Percentiles rank a stretch among this genome's conserved stretches.
Conservation (phyloP, 192 early-diverging fungal species). For the Gaertneriomyces sp. region DNA sequence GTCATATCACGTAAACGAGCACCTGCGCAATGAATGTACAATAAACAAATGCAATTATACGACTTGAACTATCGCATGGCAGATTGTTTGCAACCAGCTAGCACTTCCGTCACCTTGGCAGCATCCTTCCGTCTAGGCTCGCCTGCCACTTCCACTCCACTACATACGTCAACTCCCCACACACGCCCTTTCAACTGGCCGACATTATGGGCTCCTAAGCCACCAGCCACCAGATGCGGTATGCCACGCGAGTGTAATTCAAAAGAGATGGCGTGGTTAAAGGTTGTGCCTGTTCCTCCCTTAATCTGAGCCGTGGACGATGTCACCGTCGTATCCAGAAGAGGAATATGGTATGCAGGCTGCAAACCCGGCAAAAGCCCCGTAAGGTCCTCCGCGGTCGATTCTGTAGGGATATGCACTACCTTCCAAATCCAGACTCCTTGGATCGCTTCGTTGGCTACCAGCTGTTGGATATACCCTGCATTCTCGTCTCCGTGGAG, state of each 20-base stretch:
- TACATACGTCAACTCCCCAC: conserved; percentile 89
- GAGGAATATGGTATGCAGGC: conserved; percentile 19
- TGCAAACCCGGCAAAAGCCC: not conserved
- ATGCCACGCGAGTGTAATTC: conserved; percentile 49
- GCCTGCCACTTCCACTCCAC: conserved; percentile 78
- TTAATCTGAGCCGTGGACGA: conserved; percentile 62
- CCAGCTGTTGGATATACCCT: conserved; percentile 10
- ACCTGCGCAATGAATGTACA: no score
- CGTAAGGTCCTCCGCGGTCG: conserved; percentile 38
- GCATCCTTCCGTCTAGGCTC: conserved; percentile 64
- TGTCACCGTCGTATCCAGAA: conserved; percentile 50
- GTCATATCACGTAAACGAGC: no score
- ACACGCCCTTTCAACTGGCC: conserved; percentile 66
- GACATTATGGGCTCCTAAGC: conserved; percentile 82
- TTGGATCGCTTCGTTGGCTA: conserved; percentile 56
- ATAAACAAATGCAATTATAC: no score
- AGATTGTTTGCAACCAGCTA: no score
- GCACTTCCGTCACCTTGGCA: not conserved
- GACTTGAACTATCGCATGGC: no score
- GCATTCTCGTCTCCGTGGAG: conserved; percentile 80
- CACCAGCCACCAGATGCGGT: conserved; percentile 87
- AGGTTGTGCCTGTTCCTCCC: conserved; percentile 77
- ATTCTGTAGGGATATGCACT: conserved; percentile 68
- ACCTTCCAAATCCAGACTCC: conserved; percentile 87
- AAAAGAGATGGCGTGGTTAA: conserved; percentile 83